Base-by-base conservation (phyloP, 495 filamentous ascomycete genomes). In the Cercophora samala region DNA sequence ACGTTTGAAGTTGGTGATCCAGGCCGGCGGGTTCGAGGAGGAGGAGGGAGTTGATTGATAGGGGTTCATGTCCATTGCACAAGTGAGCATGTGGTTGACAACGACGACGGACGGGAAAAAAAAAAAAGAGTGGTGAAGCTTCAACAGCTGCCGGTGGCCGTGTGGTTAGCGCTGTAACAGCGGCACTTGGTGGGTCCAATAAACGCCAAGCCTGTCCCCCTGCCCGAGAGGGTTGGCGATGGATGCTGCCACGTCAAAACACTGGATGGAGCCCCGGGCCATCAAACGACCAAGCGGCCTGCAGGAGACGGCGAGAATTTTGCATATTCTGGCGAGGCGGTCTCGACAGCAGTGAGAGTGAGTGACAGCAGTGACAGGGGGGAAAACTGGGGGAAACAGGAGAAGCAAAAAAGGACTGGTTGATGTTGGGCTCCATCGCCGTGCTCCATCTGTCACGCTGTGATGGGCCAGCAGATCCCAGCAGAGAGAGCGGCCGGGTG, bases 231-330 rank as follows among this genome's bases (percentile, higher is more conserved):
- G 56, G 64, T 58, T 75, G 74, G 74, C 68, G 42, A 59, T 52
- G 54, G 32, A 67, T 66, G 64, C 69, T 75, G 74, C 74, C 74
- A 75, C 74, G 74, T 75, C 74, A 71, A 74, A 32, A 60, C 37
- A 26, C 55, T 62, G n/a, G 64, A 66, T 67, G 62, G 70, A 56
- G 62, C 65, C 58, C 64, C 55, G 21, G n/a, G 26, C 17, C 60
- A 32, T 5, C 21, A 63, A 4, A 60, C 65, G 37, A 66, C 63
- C 59, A 66, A 58, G 25, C 56, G 37, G 63, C 60, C 51, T 54
- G 59, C 68, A 65, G 26, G 65, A 68, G 63, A 52, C 67, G 62
- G 68, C 26, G 62, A 61, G 32, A 67, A 64, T 64, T 62, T 64
- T 68, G 62, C 58, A 67, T 59, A 42, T 52, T 68, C 26, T 58